Percentiles rank a stretch among this genome's conserved stretches.
Conservation (phyloP, 106 monocot species). For the Posidonia australis region DNA sequence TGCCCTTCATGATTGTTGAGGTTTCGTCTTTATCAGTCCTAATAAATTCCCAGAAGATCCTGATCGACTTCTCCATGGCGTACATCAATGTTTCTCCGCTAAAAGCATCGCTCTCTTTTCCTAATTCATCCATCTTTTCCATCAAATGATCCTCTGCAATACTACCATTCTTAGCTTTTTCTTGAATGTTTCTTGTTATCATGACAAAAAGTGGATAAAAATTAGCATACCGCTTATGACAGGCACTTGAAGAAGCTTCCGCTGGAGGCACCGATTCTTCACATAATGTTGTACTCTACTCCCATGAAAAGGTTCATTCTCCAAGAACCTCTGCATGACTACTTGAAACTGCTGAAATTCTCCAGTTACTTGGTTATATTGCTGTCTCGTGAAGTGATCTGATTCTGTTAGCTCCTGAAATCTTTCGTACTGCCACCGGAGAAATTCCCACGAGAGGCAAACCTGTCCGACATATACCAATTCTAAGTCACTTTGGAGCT, state of each 20-base stretch:
- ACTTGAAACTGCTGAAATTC: slow-evolving; percentile 90
- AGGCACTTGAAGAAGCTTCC: too few relatives aligned
- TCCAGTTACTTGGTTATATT: slow-evolving; percentile 58
- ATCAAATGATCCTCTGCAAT: slow-evolving; percentile 63
- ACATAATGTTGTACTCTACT: too few relatives aligned
- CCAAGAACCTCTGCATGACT: slow-evolving; percentile 53
- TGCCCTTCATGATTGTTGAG: slow-evolving; percentile 36
- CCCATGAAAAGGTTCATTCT: slow-evolving; percentile 81
- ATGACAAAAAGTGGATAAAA: too few relatives aligned
- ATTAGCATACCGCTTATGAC: too few relatives aligned
- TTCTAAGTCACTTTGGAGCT: slow-evolving; percentile 60
- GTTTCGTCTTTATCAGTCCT: slow-evolving; percentile 65
- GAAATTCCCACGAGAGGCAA: slow-evolving; percentile 93
- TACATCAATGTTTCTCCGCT: slow-evolving; percentile 47
- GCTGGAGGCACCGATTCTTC: too few relatives aligned
- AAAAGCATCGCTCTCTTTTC: slow-evolving; percentile 19
- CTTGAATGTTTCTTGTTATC: too few relatives aligned
- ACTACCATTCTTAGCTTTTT: too few relatives aligned
- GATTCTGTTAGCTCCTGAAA: slow-evolving; percentile 33
- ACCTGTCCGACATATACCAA: slow-evolving; percentile 80
- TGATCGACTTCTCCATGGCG: slow-evolving; percentile 56
- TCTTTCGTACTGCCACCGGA: slow-evolving; percentile 81
- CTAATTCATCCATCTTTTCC: slow-evolving; percentile 37
- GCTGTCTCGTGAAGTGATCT: slow-evolving; percentile 33
- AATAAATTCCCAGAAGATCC: slow-evolving; percentile 69